Percentiles rank a stretch among this genome's conserved stretches.
These are phyloP conservation scores for Nymphaea colorata DNA, from an alignment of 164 flowering plant genomes.

Conservation along the genomic window DNA sequence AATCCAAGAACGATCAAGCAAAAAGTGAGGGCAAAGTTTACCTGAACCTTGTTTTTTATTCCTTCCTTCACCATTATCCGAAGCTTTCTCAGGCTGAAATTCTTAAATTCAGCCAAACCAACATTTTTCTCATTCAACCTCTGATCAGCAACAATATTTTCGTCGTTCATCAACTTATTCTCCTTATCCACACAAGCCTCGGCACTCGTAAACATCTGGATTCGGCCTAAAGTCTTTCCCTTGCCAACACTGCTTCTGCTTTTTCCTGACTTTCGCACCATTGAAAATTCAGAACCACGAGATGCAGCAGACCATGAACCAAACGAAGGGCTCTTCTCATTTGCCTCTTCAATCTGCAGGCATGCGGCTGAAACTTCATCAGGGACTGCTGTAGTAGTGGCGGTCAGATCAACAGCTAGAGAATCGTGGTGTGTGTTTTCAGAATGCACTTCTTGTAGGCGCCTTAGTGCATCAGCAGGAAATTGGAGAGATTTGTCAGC, in stretches of 20 bases:
- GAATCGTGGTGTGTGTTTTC: neutral
- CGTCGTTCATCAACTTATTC: neutral
- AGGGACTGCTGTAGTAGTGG: neutral
- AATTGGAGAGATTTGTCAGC: too few species aligned
- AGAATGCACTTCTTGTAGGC: neutral
- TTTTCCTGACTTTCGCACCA: too few species aligned
- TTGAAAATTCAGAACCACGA: too few species aligned
- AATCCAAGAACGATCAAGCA: too few species aligned
- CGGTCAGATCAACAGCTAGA: neutral
- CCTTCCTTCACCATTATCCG: neutral
- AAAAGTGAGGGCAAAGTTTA: neutral
- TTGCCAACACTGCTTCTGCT: too few species aligned
- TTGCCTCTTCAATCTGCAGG: neutral
- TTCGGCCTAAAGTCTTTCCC: too few species aligned
- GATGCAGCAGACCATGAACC: neutral
- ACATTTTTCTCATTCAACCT: neutral
- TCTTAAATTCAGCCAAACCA: neutral
- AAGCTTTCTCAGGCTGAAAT: neutral
- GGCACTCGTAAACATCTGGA: neutral
- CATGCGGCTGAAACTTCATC: neutral
- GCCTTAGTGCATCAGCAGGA: too few species aligned
- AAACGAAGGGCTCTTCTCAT: neutral
- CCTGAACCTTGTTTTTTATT: neutral
- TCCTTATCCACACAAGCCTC: neutral
- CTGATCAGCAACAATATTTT: neutral